Conservation (phyloP, 2,329 filamentous ascomycete species). For the Rhynchosporium secalis region DNA sequence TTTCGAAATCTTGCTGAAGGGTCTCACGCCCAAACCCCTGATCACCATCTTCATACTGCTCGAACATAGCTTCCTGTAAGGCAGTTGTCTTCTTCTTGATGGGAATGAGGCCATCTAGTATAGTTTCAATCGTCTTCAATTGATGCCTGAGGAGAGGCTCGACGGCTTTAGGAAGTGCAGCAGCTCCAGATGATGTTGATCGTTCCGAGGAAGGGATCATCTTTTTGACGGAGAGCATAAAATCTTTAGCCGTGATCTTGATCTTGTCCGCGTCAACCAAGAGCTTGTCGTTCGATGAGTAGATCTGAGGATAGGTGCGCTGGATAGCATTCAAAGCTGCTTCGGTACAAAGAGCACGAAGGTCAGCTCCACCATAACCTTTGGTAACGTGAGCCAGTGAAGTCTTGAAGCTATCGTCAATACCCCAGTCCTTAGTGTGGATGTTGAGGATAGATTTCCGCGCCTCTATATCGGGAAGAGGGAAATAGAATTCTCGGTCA, state of each 20-base stretch:
- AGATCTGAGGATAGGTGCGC: slow-evolving; percentile 93
- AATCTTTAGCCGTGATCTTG: slow-evolving; percentile 86
- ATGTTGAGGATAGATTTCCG: slow-evolving; percentile 90
- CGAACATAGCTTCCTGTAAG: slow-evolving; percentile 89
- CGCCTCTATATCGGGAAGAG: slow-evolving; percentile 77
- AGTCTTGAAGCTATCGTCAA: slow-evolving; percentile 76
- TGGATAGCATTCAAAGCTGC: slow-evolving; percentile 95
- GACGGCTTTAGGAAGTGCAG: slow-evolving; percentile 75
- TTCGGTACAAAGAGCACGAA: slow-evolving; percentile 92
- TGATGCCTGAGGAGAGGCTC: slow-evolving; percentile 79
- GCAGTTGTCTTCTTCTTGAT: slow-evolving; percentile 85
- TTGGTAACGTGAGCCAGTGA: slow-evolving; percentile 86
- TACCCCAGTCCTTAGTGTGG: slow-evolving; percentile 90
- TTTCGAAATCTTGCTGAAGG: slow-evolving; percentile 76
- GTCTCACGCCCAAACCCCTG: slow-evolving; percentile 84
- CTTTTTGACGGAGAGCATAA: slow-evolving; percentile 95
- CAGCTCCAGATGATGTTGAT: slow-evolving; percentile 80
- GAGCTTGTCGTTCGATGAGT: slow-evolving; percentile 85
- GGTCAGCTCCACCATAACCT: slow-evolving; percentile 93
- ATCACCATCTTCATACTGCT: slow-evolving; percentile 79
- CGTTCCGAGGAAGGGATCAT: slow-evolving; percentile 94
- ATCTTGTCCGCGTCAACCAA: slow-evolving; percentile 84
- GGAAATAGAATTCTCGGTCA: slow-evolving; percentile 97
- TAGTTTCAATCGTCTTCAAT: slow-evolving; percentile 64
- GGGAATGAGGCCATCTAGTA: slow-evolving; percentile 76